Conservation (phyloP, 768 basidiomycete genomes). For the Asterophora parasitica region DNA sequence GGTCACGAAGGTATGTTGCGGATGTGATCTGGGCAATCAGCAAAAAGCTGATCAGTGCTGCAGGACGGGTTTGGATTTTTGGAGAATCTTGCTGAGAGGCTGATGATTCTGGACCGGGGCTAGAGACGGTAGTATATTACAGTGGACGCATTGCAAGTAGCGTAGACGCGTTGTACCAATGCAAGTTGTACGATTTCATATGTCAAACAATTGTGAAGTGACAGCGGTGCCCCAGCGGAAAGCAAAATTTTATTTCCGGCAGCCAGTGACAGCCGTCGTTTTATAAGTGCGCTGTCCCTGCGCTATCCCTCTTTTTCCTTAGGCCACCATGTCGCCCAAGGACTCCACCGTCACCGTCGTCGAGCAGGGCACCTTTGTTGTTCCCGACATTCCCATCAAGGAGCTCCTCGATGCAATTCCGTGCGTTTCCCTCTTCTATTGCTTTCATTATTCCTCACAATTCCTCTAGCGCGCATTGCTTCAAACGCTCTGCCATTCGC, state of each 20-base stretch:
- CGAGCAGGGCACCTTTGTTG: slow-evolving; percentile 57
- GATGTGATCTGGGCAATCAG: not conserved
- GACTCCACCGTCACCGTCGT: slow-evolving; percentile 29
- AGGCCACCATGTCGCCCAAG: slow-evolving; percentile 30
- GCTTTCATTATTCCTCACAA: slow-evolving; percentile 1
- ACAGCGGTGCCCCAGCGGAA: slow-evolving; percentile 8
- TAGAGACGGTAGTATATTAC: slow-evolving; percentile 16
- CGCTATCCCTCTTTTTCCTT: slow-evolving; percentile 9
- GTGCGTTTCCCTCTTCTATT: slow-evolving; percentile 36
- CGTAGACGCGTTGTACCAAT: too few species aligned
- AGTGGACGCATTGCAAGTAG: slow-evolving; percentile 6
- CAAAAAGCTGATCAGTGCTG: not conserved
- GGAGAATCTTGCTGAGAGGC: slow-evolving; percentile 51
- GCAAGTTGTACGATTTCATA: too few species aligned
- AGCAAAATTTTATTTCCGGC: slow-evolving; percentile 8
- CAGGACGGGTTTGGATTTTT: slow-evolving; percentile 68
- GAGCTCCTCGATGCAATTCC: slow-evolving; percentile 82
- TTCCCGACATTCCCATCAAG: slow-evolving; percentile 86
- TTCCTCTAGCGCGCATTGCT: slow-evolving; percentile 69
- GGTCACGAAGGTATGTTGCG: slow-evolving; percentile 54
- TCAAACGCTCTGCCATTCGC: slow-evolving; percentile 79
- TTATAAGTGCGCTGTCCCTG: slow-evolving; percentile 11
- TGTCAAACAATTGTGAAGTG: too few species aligned
- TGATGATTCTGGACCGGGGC: slow-evolving; percentile 32
- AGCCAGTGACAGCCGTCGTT: slow-evolving; percentile 7